Base-by-base conservation (phyloP, 2,329 filamentous ascomycete species). In the Penicillium hordei region DNA sequence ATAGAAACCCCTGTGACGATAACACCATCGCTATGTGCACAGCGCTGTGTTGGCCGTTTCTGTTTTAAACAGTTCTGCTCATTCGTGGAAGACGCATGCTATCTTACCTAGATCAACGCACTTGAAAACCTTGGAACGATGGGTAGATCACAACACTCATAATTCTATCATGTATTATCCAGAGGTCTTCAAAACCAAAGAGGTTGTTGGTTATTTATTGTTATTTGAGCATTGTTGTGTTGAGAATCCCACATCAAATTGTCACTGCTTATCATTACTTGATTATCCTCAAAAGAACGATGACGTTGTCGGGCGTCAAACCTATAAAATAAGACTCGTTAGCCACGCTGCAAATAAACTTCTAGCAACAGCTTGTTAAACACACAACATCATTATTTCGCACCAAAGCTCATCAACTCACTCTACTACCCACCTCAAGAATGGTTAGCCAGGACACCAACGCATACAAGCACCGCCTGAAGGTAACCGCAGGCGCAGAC, bases 401-500 rank as follows among this genome's bases (percentile, higher is more conserved):
- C 27, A 19, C 8, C 2, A 43, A 9, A 5, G n/a, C 12, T n/a
- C 8, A 21, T 29, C 13, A 39, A 17, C 1, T 15, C 10, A 4
- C 12, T 50, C 6, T 12, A 9, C 4, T n/a, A 52, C 2, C 4
- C 17, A 19, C 2, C 17, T 10, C 21, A 19, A 53, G 1, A 9
- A 57, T 57, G 55, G 21, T 21, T 17, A 6, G 12, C 23, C 34
- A 50, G 10, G 39, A 52, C 29, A 39, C 34, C n/a, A 51, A 59
- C 25, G 34, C 60, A 38, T 36, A 58, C 5, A 64, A 68, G 39
- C 96, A 94, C 75, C 83, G 90, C 50, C 82, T 97, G 60, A 85
- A 84, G 64, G 88, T 97, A 55, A 95, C 91, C 0, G 91, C 91
- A 1, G 93, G 93, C 2, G 82, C 89, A 1, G 79, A 80, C 62